Base-by-base conservation (phyloP, 306 rosid species). In the Morella rubra region DNA sequence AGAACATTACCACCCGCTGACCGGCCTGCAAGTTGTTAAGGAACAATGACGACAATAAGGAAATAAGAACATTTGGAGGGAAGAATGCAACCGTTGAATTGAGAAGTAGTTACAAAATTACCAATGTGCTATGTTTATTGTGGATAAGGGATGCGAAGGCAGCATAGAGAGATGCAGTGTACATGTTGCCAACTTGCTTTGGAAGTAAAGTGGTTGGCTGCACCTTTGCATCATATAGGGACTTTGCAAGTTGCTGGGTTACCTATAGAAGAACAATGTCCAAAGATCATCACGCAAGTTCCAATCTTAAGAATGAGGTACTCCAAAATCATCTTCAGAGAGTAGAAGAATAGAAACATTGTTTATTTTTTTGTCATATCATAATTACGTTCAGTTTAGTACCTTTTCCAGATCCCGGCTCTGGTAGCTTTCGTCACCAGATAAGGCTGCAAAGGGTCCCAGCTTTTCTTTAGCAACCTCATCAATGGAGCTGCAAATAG, bases 371-470 rank as follows among this genome's bases (percentile, higher is more conserved):
- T 32, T 32, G 3, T 2, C 27, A 32, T 32, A 32, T 32, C 37
- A 32, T 32, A 32, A 32, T 32, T 3, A 76, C 60, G 46, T 79
- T 54, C 77, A 32, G 37, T 60, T 0, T 47, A 2, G 7, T 27
- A 53, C 99, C 99, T 92, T 96, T 84, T 92, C 99, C 79, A 96
- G 99, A 89, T 96, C 99, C 74, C 98, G 91, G 85, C 87, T 96
- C 81, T 86, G 90, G 88, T 92, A 96, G 87, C 97, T 92, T 80
- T 96, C 99, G 54, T 91, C 93, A 40, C 80, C 81, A n/a, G 97
- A 85, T 72, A 96, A 85, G 78, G 82, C 65, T 15, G 86, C 77
- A 81, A 88, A 96, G 40, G 97, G 97, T 61, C 80, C 90, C 27
- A 96, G 84, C 89, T 96, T 92, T 85, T 91, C 98, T 80, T 84